phyloP scores from a whole-genome alignment of 139 green algal genomes.

The Chlorella sp. region DNA sequence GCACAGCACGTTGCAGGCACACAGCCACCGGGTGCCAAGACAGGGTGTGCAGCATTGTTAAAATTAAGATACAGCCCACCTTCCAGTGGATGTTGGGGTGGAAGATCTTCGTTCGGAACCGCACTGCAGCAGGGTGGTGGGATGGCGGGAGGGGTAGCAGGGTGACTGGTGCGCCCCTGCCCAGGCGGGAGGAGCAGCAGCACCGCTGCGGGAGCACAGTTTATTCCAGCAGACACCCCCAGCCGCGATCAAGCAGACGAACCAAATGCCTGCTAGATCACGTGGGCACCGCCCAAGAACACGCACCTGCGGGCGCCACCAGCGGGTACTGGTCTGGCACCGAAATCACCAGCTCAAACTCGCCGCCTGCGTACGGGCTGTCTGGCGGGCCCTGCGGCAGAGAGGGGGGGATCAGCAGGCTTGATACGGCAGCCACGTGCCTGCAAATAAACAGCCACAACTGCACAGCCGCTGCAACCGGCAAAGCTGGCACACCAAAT shows the following conservation, averaged over 20 bases:
- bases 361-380: conserved; percentile 88
- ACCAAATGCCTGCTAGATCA: no score
- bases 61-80: conserved; percentile 42
- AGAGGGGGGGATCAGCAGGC: neutral
- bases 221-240: no score
- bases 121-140: conserved; percentile 48
- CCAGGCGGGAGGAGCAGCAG: no score
- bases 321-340: conserved; percentile 94
- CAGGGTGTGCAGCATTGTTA: neutral
- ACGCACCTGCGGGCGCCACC: conserved; percentile 52
- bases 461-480: neutral
- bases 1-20: no score
- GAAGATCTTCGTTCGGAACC: conserved; percentile 92
- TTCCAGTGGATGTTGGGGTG: conserved; percentile 97
- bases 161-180: no score
- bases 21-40: neutral
- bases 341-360: conserved; percentile 82
- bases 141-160: no score
- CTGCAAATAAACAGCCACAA: neutral
- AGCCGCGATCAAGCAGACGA: no score
- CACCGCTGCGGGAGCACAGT: no score
- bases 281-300: no score
- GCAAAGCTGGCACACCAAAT: neutral
- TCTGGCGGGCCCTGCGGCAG: conserved; percentile 77
- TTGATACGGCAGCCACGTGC: neutral